Percentiles rank a stretch among this genome's conserved stretches.
Evolutionary conservation across 2,329 filamentous ascomycete genomes (phyloP).

Genomic region (Fusarium mexicanum): DNA sequence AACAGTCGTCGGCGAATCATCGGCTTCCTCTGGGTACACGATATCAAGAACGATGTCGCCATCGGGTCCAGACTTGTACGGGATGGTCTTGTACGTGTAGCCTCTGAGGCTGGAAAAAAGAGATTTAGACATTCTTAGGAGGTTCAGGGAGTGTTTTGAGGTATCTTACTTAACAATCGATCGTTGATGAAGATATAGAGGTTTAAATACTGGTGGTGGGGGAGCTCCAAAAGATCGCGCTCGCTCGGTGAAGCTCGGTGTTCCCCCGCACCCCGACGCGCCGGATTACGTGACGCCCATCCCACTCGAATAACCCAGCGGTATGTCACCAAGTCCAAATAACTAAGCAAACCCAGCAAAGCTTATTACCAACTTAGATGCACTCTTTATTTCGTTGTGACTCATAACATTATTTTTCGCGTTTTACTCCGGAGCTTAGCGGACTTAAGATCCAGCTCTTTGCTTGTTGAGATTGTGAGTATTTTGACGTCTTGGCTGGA

Average conservation of each 20-base stretch:
- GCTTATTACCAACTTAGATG: no score
- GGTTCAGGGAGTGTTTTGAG: accelerated
- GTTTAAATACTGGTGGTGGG: not conserved
- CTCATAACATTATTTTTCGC: not conserved
- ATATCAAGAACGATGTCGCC: conserved; percentile 32
- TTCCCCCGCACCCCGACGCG: not conserved
- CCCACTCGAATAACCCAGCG: not conserved
- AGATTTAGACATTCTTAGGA: not conserved
- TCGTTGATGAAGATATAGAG: not conserved
- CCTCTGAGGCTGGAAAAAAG: conserved; percentile 10
- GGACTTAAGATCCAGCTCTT: not conserved
- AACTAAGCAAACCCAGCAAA: not conserved
- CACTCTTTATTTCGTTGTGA: not conserved
- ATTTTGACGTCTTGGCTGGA: no score
- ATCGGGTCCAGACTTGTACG: conserved; percentile 18
- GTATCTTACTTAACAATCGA: accelerated
- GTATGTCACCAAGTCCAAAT: not conserved
- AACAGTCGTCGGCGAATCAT: conserved; percentile 13
- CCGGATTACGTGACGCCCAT: not conserved
- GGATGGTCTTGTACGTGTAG: conserved; percentile 27
- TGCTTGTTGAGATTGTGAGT: no score
- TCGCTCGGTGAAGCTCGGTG: not conserved
- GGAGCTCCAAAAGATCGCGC: not conserved
- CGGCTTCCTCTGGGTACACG: conserved; percentile 21
- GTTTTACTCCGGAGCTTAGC: not conserved